phyloP scores from a whole-genome alignment of 2,329 filamentous ascomycete species.

The Rutstroemia sp. region DNA sequence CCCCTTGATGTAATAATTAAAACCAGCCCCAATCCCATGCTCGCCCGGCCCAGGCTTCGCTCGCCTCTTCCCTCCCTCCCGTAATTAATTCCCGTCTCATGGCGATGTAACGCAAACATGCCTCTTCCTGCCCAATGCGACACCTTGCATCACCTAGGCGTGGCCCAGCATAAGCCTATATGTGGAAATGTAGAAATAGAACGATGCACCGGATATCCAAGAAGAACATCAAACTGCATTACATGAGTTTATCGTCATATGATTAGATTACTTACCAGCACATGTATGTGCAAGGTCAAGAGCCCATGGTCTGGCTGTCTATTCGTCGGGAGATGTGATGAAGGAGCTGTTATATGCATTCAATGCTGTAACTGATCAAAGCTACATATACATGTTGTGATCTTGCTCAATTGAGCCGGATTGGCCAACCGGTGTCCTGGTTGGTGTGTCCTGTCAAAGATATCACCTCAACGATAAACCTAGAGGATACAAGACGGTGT shows the following conservation, averaged over 20 bases:
- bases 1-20: background rate
- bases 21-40: background rate
- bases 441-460: too few species aligned
- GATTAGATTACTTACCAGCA: slow-evolving; percentile 5
- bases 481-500: too few species aligned
- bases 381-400: background rate
- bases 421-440: background rate
- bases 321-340: background rate
- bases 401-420: background rate
- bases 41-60: background rate
- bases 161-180: too few species aligned
- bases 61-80: background rate
- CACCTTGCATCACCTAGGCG: background rate
- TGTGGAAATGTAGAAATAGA: too few species aligned
- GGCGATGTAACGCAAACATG: background rate
- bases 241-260: background rate
- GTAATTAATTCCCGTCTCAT: slow-evolving; percentile 1
- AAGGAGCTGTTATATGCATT: background rate
- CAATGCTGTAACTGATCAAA: background rate
- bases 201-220: too few species aligned
- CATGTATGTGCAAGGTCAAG: background rate
- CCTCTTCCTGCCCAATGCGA: background rate
- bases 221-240: background rate
- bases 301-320: background rate
- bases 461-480: too few species aligned